Evolutionary conservation across 2,329 filamentous ascomycete genomes (phyloP).

Genomic region (Aspergillus latus): DNA sequence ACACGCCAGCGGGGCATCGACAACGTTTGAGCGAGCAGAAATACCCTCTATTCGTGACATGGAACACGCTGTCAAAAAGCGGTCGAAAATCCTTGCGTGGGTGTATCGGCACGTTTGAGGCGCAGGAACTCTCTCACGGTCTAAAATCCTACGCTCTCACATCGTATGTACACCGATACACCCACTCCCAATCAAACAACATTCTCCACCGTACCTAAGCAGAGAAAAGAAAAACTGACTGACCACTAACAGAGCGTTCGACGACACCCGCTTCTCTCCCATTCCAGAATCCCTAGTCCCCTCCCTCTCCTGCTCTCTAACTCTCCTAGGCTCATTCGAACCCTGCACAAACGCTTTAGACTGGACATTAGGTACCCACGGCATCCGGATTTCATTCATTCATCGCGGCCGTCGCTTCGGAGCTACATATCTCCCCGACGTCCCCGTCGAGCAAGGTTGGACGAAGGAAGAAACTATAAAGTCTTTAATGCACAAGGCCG

Average conservation of each 20-base stretch:
- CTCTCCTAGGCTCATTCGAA: constrained; percentile 84
- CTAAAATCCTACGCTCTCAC: constrained; percentile 79
- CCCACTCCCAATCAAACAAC: neutral
- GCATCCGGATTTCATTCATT: constrained; percentile 81
- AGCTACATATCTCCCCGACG: constrained; percentile 88
- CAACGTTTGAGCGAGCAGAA: constrained; percentile 43
- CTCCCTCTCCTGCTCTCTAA: constrained; percentile 61
- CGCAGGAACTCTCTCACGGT: constrained; percentile 69
- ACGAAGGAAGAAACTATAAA: constrained; percentile 86
- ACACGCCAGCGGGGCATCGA: constrained; percentile 20
- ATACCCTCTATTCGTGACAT: constrained; percentile 88
- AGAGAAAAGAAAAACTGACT: neutral
- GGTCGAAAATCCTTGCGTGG: constrained; percentile 73
- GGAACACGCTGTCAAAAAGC: constrained; percentile 70
- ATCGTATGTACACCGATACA: constrained; percentile 53
- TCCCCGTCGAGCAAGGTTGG: constrained; percentile 91
- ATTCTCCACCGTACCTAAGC: neutral
- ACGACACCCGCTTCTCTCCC: constrained; percentile 62
- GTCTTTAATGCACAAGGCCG: constrained; percentile 90
- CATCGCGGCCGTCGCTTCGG: constrained; percentile 72
- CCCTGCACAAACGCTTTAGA: constrained; percentile 70
- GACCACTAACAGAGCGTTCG: constrained; percentile 54
- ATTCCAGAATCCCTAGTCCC: constrained; percentile 52
- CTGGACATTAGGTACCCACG: constrained; percentile 85
- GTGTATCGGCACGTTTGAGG: constrained; percentile 93